These are phyloP conservation scores for Suhomyces bribrorum DNA, from an alignment of 1,139 yeast genomes.

Conservation along the genomic window DNA sequence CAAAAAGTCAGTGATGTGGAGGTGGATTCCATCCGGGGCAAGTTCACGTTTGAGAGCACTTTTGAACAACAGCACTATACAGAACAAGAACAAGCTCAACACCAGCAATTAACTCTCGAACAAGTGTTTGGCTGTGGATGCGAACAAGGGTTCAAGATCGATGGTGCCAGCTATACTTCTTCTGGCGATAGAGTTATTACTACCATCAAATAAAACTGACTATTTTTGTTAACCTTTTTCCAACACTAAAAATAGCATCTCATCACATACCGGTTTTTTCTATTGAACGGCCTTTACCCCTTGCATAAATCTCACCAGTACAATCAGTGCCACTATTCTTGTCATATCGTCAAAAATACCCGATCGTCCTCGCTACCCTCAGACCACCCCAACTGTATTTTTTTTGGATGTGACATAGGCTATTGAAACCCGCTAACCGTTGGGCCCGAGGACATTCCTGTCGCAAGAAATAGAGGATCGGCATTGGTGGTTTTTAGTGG, in stretches of 20 bases:
- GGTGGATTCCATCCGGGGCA: neutral
- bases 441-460: no score
- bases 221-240: no score
- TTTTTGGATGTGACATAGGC: no score
- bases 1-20: slow-evolving; percentile 1
- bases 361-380: neutral
- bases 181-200: slow-evolving; percentile 39
- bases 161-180: slow-evolving; percentile 43
- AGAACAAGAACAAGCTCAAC: slow-evolving; percentile 10
- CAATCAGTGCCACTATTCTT: neutral
- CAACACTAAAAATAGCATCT: no score
- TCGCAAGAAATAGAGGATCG: no score
- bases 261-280: no score
- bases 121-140: slow-evolving; percentile 48
- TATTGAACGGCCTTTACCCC: neutral
- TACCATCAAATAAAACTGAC: no score
- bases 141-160: slow-evolving; percentile 44
- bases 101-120: slow-evolving; percentile 9
- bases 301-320: neutral
- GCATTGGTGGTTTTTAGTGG: no score
- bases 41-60: slow-evolving; percentile 31
- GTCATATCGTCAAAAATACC: neutral
- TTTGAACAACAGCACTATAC: slow-evolving; percentile 25
- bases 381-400: neutral
- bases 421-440: no score